Conservation (phyloP, 305 asterid genomes). For the Fraxinus angustifolia region DNA sequence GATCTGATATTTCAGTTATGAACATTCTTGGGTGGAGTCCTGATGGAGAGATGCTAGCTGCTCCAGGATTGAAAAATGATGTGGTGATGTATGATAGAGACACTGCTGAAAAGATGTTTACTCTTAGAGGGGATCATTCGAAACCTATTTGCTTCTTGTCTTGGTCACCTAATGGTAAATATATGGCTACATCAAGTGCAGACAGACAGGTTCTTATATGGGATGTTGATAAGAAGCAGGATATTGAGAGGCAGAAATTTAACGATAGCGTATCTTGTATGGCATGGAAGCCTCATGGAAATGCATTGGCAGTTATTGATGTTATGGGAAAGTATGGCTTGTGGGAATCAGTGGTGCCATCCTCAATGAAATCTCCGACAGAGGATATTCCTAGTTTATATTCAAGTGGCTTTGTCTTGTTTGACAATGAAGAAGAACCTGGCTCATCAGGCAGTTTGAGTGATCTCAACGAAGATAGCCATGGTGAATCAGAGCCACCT, state of each 20-base stretch:
- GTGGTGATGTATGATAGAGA: conserved; percentile 92
- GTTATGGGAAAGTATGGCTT: conserved; percentile 78
- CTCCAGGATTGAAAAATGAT: conserved; percentile 89
- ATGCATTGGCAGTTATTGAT: conserved; percentile 87
- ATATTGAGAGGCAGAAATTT: conserved; percentile 87
- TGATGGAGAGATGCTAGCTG: conserved; percentile 91
- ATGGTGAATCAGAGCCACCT: conserved; percentile 54
- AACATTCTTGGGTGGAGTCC: conserved; percentile 89
- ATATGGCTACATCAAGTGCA: conserved; percentile 87
- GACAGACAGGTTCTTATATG: conserved; percentile 84
- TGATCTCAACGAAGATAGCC: conserved; percentile 72
- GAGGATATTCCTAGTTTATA: conserved; percentile 64
- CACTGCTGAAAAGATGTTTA: conserved; percentile 79
- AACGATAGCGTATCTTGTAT: conserved; percentile 65
- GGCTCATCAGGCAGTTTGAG: conserved; percentile 70
- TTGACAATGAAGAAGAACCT: conserved; percentile 71
- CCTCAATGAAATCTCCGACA: conserved; percentile 87
- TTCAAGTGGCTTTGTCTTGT: conserved; percentile 67
- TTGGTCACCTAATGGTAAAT: conserved; percentile 98
- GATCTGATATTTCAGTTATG: conserved; percentile 48
- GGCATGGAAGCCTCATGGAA: conserved; percentile 95
- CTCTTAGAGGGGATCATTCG: conserved; percentile 86
- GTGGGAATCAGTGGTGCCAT: conserved; percentile 87
- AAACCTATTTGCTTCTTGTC: conserved; percentile 78
- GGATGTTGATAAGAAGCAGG: conserved; percentile 90